Conservation (phyloP, 805 yeast species). For the Kodamaea leandrae region DNA sequence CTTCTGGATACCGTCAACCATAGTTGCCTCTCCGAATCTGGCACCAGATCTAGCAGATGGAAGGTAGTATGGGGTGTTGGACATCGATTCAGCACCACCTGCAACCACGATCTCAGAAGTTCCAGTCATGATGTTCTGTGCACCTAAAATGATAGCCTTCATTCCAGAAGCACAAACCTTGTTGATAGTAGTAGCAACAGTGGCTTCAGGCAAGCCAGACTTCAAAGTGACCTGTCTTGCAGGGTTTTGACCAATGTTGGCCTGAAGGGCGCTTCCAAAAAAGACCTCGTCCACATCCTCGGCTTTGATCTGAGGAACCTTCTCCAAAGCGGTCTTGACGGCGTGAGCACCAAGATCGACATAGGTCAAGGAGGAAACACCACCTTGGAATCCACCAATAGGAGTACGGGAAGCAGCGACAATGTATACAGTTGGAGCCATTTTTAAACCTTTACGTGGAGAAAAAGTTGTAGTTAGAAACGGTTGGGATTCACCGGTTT, state of each 20-base stretch:
- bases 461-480: neutral
- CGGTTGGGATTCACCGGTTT: neutral
- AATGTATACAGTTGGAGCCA: conserved; percentile 62
- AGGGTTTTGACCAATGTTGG: conserved; percentile 95
- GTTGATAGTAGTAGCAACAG: conserved; percentile 88
- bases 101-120: conserved; percentile 89
- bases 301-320: conserved; percentile 78
- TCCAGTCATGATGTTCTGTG: conserved; percentile 87
- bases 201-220: conserved; percentile 78
- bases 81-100: conserved; percentile 98
- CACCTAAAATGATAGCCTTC: conserved; percentile 86
- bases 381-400: conserved; percentile 90
- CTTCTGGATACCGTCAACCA: conserved; percentile 86
- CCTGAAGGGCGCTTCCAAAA: conserved; percentile 90
- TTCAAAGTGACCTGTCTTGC: conserved; percentile 95
- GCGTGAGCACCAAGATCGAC: conserved; percentile 92
- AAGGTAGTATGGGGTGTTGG: conserved; percentile 90
- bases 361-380: conserved; percentile 68
- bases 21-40: conserved; percentile 76
- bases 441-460: conserved; percentile 1
- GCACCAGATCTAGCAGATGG: conserved; percentile 85
- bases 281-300: conserved; percentile 82
- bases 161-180: conserved; percentile 97
- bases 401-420: conserved; percentile 94
- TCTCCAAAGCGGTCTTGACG: conserved; percentile 80